phyloP scores from a whole-genome alignment of 1,284 basidiomycete genomes.

The Exobasidium rhododendri region DNA sequence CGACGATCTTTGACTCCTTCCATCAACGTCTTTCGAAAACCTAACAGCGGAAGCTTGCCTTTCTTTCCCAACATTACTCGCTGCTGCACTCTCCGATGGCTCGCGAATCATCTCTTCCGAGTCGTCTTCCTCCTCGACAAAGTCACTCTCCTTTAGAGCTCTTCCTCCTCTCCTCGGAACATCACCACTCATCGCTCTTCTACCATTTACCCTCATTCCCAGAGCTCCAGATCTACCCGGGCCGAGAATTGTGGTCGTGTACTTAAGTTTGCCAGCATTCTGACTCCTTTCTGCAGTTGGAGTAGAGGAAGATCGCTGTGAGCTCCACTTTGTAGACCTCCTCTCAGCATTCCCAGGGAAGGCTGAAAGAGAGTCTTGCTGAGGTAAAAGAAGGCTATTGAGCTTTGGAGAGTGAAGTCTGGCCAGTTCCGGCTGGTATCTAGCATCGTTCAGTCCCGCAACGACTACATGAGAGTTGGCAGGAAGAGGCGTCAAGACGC shows the following conservation, averaged over 20 bases:
- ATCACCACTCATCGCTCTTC: slow-evolving; percentile 12
- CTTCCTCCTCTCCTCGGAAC: neutral
- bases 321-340: neutral
- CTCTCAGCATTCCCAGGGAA: slow-evolving; percentile 2
- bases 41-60: neutral
- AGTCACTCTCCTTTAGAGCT: neutral
- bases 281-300: no score
- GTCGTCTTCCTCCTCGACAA: neutral
- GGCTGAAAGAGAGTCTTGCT: neutral
- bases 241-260: slow-evolving; percentile 45
- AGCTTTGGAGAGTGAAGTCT: slow-evolving; percentile 33
- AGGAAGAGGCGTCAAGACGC: slow-evolving; percentile 8
- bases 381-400: neutral
- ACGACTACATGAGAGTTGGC: slow-evolving; percentile 33
- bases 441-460: slow-evolving; percentile 28
- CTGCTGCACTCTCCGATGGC: neutral
- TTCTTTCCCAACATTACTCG: neutral
- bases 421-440: slow-evolving; percentile 32
- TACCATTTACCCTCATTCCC: slow-evolving; percentile 36
- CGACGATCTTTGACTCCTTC: neutral
- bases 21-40: neutral
- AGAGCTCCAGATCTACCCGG: slow-evolving; percentile 35
- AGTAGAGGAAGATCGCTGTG: neutral
- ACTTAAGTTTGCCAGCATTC: slow-evolving; percentile 21
- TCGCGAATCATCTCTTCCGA: no score